Evolutionary conservation across 176 grass and related monocot genomes (phyloP), one percentile per base, ranked within the genome.

Genomic region (Zoysia pacifica): DNA sequence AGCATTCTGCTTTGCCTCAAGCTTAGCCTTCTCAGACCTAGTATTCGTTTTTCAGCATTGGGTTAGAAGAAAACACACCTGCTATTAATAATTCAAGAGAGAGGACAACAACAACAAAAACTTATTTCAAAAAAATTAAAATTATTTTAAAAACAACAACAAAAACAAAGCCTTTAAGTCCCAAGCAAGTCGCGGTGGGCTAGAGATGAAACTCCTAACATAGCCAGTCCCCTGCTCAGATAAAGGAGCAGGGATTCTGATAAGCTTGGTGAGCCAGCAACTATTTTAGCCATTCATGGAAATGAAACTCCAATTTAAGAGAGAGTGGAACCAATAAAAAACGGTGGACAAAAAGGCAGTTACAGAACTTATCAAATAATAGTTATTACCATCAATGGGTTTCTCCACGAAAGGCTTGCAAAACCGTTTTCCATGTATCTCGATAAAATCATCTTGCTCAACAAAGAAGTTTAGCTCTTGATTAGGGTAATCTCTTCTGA

Each of bases 321-420:
- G 43, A 54, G 45, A 78, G 42, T 74, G 54, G 38, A 73, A 55
- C 42, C 66, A 63, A 67, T 67, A 82, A 74, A 82, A 74, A 74
- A 70, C 36, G 36, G 56, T 36, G 20, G 52, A 79, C 49, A 41
- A 54, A 54, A 78, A 86, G 8, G 62, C 8, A 41, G 42, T 51
- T 44, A 48, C 11, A 49, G 5, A 83, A 75, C 10, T 15, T 50
- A 72, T 56, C 48, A 84, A 61, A 28, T n/a, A 80, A 58, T 51
- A 78, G 20, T 38, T 85, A n/a, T 83, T 94, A 97, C 95, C 95
- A 81, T 94, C 77, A 19, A 94, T 85, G 76, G 95, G 91, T 90
- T 97, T 97, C 85, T 97, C 95, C 80, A 97, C 95, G 11, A 97
- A 97, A 78, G 91, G 95, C 73, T 97, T 97, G 52, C 55, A 90